Evolutionary conservation across 768 basidiomycete species (phyloP).

Genomic region (Mycena crocata): DNA sequence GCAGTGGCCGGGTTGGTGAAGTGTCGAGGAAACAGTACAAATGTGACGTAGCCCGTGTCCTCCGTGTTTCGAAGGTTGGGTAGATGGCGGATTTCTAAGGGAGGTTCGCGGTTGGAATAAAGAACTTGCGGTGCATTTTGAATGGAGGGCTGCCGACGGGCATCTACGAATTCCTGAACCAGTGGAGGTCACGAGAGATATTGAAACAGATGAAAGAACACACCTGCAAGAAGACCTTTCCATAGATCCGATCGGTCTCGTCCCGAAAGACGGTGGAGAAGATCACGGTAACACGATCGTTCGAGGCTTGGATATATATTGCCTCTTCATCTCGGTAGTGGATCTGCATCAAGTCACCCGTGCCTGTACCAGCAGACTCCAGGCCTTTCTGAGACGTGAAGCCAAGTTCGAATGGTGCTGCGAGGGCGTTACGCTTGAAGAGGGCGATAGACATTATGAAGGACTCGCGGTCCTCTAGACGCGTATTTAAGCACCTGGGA

Average conservation of each 20-base stretch:
- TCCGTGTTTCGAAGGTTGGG: slow-evolving; percentile 85
- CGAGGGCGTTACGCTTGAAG: slow-evolving; percentile 92
- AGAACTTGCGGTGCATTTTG: slow-evolving; percentile 98
- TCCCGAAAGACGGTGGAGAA: slow-evolving; percentile 98
- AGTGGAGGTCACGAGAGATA: slow-evolving; percentile 5
- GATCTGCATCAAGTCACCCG: slow-evolving; percentile 90
- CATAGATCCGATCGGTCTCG: slow-evolving; percentile 96
- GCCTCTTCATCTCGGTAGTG: slow-evolving; percentile 98
- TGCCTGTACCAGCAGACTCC: slow-evolving; percentile 74
- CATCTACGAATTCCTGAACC: slow-evolving; percentile 96
- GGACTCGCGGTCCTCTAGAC: slow-evolving; percentile 78
- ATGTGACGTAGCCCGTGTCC: slow-evolving; percentile 96
- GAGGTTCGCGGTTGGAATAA: slow-evolving; percentile 94
- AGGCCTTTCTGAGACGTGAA: slow-evolving; percentile 87
- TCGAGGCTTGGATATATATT: slow-evolving; percentile 92
- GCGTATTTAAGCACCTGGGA: slow-evolving; percentile 26
- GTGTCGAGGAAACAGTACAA: slow-evolving; percentile 97
- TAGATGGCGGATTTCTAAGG: slow-evolving; percentile 93
- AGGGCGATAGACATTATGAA: slow-evolving; percentile 86
- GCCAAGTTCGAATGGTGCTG: slow-evolving; percentile 93
- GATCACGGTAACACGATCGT: slow-evolving; percentile 96
- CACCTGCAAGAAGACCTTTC: slow-evolving; percentile 98
- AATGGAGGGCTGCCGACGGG: slow-evolving; percentile 90
- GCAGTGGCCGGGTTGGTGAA: slow-evolving; percentile 80
- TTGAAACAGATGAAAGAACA: slow-evolving; percentile 16